These are phyloP conservation scores for Arctium lappa DNA, from an alignment of 129 eudicot species.

Conservation along the genomic window DNA sequence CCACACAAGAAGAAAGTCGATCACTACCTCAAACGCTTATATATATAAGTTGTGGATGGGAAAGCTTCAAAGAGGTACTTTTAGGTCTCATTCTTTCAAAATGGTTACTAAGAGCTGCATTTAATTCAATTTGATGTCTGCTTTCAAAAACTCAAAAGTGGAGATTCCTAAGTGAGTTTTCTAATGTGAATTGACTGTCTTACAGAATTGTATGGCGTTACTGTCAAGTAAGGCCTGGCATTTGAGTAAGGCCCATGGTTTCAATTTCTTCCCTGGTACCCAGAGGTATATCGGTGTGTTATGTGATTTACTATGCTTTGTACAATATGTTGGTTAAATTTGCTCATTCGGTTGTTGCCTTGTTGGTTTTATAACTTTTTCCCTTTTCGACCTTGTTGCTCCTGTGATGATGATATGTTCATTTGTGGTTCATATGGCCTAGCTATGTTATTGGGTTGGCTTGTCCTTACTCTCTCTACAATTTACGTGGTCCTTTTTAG, in stretches of 20 bases:
- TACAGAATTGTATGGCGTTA: slow-evolving; percentile 78
- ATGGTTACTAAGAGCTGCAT: slow-evolving; percentile 9
- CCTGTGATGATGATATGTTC: neutral
- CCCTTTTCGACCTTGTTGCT: neutral
- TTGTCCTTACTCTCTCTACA: too few relatives aligned
- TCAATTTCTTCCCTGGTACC: slow-evolving; percentile 96
- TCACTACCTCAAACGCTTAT: slow-evolving; percentile 80
- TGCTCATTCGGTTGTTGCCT: neutral
- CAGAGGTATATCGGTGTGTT: slow-evolving; percentile 55
- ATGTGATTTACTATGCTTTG: slow-evolving; percentile 6
- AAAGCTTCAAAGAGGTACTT: slow-evolving; percentile 86
- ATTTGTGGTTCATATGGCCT: neutral
- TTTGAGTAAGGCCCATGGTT: slow-evolving; percentile 88
- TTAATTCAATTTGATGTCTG: neutral
- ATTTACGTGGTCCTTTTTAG: too few relatives aligned
- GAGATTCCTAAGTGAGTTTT: slow-evolving; percentile 4
- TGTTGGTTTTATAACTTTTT: neutral
- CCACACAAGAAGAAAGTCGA: slow-evolving; percentile 50
- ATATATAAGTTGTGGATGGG: slow-evolving; percentile 96
- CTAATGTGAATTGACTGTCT: slow-evolving; percentile 26
- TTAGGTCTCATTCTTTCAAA: slow-evolving; percentile 2
- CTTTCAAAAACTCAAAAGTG: neutral
- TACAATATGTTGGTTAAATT: slow-evolving; percentile 4
- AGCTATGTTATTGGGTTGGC: neutral
- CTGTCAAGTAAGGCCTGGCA: slow-evolving; percentile 82